These are phyloP conservation scores for Candida sonorensis DNA, from an alignment of 805 yeast species.

Conservation along the genomic window DNA sequence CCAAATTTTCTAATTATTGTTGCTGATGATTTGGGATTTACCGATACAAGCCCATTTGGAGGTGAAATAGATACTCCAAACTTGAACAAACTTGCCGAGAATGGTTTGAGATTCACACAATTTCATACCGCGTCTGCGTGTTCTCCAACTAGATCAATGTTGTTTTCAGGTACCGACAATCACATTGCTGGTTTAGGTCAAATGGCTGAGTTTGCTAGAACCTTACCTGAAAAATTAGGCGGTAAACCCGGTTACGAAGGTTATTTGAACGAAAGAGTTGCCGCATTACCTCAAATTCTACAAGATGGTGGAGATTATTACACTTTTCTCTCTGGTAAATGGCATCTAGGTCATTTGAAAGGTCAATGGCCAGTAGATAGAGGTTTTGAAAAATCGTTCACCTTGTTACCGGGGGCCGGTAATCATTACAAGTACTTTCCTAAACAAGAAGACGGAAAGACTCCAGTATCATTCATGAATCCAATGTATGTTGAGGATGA, in stretches of 20 bases:
- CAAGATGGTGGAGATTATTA: conserved; percentile 39
- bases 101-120: conserved; percentile 46
- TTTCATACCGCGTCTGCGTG: conserved; percentile 62
- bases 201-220: conserved; percentile 41
- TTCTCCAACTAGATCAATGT: conserved; percentile 58
- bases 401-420: conserved; percentile 51
- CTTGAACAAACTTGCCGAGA: conserved; percentile 34
- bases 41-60: conserved; percentile 48
- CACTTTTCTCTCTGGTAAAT: conserved; percentile 50
- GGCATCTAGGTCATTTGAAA: conserved; percentile 48
- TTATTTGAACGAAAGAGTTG: conserved; percentile 42
- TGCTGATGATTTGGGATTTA: conserved; percentile 58
- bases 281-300: conserved; percentile 46
- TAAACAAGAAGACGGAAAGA: conserved; percentile 21
- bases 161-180: conserved; percentile 54
- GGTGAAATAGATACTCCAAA: conserved; percentile 54
- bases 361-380: conserved; percentile 43
- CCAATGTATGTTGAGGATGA: conserved; percentile 36
- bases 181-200: conserved; percentile 57
- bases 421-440: conserved; percentile 45
- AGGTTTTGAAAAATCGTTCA: conserved; percentile 45
- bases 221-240: conserved; percentile 29
- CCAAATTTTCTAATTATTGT: conserved; percentile 51
- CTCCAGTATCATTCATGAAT: conserved; percentile 28
- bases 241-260: conserved; percentile 54